Evolutionary conservation across 2,329 filamentous ascomycete species (phyloP), one percentile per base, ranked within the genome.

Genomic region (Amauroascus verrucosus): DNA sequence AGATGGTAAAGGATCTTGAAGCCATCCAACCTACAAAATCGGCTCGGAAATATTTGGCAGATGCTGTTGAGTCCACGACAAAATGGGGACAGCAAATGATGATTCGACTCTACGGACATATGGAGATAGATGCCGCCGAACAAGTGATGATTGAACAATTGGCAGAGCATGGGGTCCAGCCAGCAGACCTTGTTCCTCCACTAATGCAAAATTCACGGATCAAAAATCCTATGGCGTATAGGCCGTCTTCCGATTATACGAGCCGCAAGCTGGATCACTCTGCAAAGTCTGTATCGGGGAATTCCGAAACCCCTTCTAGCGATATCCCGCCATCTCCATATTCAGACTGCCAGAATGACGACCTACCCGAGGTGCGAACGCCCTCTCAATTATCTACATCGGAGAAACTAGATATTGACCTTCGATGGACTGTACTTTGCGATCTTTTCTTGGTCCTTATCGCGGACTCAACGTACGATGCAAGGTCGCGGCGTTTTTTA

Each of bases 1-100:
- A 81, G 56, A 88, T 98, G 83, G 75, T 84, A 50, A 80, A 80
- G 57, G 83, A 86, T 30, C 67, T 84, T 51, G 81, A 88, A 54
- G 68, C 70, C 9, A 67, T 90, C 37, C 78, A 82, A 56, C 53
- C 61, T 28, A 82, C 78, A 1, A 87, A 78, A 62, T 79, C 76
- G 40, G 78, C 81, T 1, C 93, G 85, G 69, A 96, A 91, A 67
- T 74, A 82, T 41, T 67, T 89, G 9, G 77, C 80, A 28, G 72
- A 84, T 56, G 81, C 86, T 0, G 73, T 82, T 9, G 93, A 96
- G 67, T 80, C 83, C 33, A 84, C 87, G 73, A 85, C 85, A 69
- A 96, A 96, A 86, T 98, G 91, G 91, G 83, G 86, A 54, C 93
- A 98, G 68, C 94, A 94, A 73, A 95, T 95, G 79, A 98, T 98